Base-by-base conservation (phyloP, 2,329 filamentous ascomycete species). In the Aspergillus latus region DNA sequence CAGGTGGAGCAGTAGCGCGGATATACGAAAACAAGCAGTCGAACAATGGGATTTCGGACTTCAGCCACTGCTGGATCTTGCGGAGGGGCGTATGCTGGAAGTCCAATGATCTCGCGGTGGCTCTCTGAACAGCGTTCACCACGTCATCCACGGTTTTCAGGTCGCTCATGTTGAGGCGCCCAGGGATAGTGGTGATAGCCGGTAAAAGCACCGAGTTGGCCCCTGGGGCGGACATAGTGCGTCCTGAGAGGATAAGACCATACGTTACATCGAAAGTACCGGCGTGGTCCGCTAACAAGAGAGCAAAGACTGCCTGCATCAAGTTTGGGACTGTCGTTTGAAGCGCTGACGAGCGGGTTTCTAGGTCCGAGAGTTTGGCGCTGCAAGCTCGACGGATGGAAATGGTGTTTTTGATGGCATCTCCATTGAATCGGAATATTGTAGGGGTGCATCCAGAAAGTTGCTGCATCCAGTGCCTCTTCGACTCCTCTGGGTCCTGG, bases 131-230 rank as follows among this genome's bases (percentile, higher is more conserved):
- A 3, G 52, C 32, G 11, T 49, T 51, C 16, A 71, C 56, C 1
- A 68, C 59, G 1, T 70, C 66, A 7, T 53, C 54, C 16, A 69
- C 58, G 0, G 63, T 68, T 2, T 37, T n/a, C 10, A 67, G 43
- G 4, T 57, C 53, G 1, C 49, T 51, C 9, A 67, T 62, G 45
- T 66, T 61, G 8, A 74, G 63, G 15, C 72, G 68, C 30, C 65
- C 66, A 1, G 73, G 72, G 16, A 75, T 66, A 4, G 72, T 75
- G 1, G 68, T 71, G 39, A 75, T 72, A 47, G 71, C 73, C 9
- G 73, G 72, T 13, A 70, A 60, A 5, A 73, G 58, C 10, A 75
- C 69, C 0, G 63, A 64, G 6, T 72, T 65, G 6, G 69, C 64
- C 3, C 68, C 67, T 10, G 66, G 55, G 10, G 71, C 62, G 8